phyloP scores from a whole-genome alignment of 2,329 filamentous ascomycete genomes.

The Talaromyces funiculosus region DNA sequence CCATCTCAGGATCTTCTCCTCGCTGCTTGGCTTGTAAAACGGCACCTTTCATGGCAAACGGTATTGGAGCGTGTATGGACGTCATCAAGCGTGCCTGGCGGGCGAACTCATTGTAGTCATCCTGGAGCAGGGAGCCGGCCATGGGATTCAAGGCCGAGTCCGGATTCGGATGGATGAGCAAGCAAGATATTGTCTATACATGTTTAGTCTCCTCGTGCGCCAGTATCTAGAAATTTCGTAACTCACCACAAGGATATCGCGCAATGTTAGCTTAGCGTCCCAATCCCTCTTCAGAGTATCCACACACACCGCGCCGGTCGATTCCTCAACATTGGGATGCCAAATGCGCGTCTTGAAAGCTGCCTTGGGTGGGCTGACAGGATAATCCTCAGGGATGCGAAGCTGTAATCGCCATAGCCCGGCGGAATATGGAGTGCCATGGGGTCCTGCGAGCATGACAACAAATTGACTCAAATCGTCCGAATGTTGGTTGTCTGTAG shows the following conservation, averaged over 20 bases:
- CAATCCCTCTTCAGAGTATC: slow-evolving; percentile 62
- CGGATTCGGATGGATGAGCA: slow-evolving; percentile 59
- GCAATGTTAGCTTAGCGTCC: slow-evolving; percentile 52
- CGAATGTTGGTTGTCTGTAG: slow-evolving; percentile 29
- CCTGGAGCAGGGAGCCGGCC: slow-evolving; percentile 54
- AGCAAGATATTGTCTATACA: slow-evolving; percentile 54
- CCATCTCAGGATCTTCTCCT: slow-evolving; percentile 44
- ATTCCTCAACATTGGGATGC: slow-evolving; percentile 60
- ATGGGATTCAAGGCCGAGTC: slow-evolving; percentile 59
- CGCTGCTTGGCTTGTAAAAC: slow-evolving; percentile 51
- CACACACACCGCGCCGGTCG: slow-evolving; percentile 58
- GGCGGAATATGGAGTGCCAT: slow-evolving; percentile 54
- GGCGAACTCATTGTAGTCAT: slow-evolving; percentile 54
- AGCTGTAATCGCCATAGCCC: slow-evolving; percentile 58
- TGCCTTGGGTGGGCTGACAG: slow-evolving; percentile 48
- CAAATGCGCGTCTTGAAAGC: slow-evolving; percentile 57
- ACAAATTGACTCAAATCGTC: slow-evolving; percentile 55
- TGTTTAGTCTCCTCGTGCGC: not conserved
- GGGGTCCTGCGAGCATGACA: slow-evolving; percentile 54
- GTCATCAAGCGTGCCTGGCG: slow-evolving; percentile 57
- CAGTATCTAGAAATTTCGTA: not conserved
- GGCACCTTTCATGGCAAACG: slow-evolving; percentile 37
- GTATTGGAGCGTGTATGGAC: slow-evolving; percentile 54
- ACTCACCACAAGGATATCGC: slow-evolving; percentile 52
- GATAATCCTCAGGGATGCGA: slow-evolving; percentile 54